phyloP scores from a whole-genome alignment of 1,284 basidiomycete genomes.

The Mycena citricolor region DNA sequence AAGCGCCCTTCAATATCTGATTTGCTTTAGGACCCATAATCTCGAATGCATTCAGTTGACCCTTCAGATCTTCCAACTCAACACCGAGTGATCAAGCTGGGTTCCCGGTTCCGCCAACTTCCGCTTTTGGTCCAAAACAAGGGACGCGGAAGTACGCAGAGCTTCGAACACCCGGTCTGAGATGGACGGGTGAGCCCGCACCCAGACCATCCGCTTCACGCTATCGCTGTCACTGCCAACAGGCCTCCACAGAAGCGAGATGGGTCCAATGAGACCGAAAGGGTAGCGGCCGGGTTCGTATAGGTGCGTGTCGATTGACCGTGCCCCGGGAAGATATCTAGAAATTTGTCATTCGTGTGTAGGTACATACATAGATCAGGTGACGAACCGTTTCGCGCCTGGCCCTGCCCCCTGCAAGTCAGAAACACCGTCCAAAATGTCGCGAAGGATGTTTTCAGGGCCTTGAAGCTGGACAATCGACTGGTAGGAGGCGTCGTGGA shows the following conservation, averaged over 20 bases:
- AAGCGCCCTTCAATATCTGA: constrained; percentile 72
- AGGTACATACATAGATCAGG: not conserved
- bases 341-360: not conserved
- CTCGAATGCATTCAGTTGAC: constrained; percentile 78
- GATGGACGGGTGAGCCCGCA: constrained; percentile 76
- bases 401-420: constrained; percentile 61
- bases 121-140: constrained; percentile 45
- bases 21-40: constrained; percentile 83
- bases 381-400: constrained; percentile 53
- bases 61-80: constrained; percentile 68
- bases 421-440: constrained; percentile 56
- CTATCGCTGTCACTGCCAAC: constrained; percentile 18
- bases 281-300: constrained; percentile 71
- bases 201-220: constrained; percentile 59
- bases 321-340: constrained; percentile 59
- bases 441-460: constrained; percentile 50
- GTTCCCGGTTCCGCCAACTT: constrained; percentile 24
- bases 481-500: constrained; percentile 87
- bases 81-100: constrained; percentile 40
- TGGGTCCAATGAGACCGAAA: constrained; percentile 66
- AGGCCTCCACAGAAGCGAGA: constrained; percentile 72
- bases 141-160: constrained; percentile 51
- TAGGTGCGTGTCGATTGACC: constrained; percentile 59
- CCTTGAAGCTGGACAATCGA: constrained; percentile 75
- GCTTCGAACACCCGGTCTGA: constrained; percentile 55